Evolutionary conservation across 2,329 filamentous ascomycete species (phyloP).

Genomic region (Alternaria panax): DNA sequence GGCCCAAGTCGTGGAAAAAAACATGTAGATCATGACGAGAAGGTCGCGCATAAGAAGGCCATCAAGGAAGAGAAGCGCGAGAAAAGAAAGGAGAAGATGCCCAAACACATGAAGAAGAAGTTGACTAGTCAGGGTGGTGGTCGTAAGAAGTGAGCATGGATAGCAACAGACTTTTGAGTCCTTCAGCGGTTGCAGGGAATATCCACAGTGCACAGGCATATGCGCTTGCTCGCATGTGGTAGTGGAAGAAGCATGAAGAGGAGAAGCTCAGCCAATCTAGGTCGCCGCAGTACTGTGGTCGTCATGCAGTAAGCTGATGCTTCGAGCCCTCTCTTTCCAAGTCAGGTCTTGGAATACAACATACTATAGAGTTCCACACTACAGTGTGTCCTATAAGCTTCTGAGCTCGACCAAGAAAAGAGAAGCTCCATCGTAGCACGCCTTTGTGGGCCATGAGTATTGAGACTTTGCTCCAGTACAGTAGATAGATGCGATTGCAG

Average conservation of each 20-base stretch:
- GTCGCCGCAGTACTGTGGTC: neutral
- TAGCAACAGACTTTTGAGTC: neutral
- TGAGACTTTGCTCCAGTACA: neutral
- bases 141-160: slow-evolving; percentile 63
- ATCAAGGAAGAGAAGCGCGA: slow-evolving; percentile 97
- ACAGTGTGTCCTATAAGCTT: neutral
- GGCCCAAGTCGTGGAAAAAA: slow-evolving; percentile 51
- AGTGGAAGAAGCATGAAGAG: neutral
- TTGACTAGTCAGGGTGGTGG: slow-evolving; percentile 67
- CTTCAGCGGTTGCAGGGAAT: neutral
- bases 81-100: slow-evolving; percentile 93
- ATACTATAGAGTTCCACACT: neutral
- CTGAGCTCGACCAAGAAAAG: neutral
- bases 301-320: neutral
- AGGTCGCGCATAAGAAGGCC: slow-evolving; percentile 85
- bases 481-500: neutral
- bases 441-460: neutral
- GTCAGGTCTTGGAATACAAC: neutral
- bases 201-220: too few relatives aligned
- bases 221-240: neutral
- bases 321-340: neutral
- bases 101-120: slow-evolving; percentile 94
- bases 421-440: neutral
- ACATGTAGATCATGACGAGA: slow-evolving; percentile 90
- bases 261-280: neutral